These are phyloP conservation scores for Ceratocystis albifundus DNA, from an alignment of 2,329 filamentous ascomycete genomes.

Conservation along the genomic window DNA sequence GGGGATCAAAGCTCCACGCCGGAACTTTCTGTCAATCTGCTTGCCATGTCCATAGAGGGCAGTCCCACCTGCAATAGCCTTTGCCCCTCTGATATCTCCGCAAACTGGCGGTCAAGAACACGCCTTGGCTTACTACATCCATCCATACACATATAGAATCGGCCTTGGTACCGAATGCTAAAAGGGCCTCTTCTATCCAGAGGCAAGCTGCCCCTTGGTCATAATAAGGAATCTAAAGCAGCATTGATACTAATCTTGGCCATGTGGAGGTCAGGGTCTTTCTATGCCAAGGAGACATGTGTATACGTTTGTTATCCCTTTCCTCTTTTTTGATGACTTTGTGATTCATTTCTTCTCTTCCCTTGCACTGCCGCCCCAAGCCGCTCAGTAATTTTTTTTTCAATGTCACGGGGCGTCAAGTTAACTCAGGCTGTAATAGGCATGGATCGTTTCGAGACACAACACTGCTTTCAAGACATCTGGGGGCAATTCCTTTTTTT, in stretches of 20 bases:
- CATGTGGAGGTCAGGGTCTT: not conserved
- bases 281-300: not conserved
- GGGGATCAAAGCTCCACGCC: not conserved
- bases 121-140: not conserved
- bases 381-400: not conserved
- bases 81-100: not conserved
- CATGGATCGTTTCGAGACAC: constrained; percentile 3
- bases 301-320: not conserved
- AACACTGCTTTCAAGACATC: not conserved
- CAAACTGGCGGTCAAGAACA: constrained; percentile 9
- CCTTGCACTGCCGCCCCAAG: not conserved
- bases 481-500: not conserved
- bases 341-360: not conserved
- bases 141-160: not conserved
- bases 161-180: not conserved
- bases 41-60: not conserved
- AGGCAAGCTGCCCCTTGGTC: not conserved
- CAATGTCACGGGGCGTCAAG: not conserved
- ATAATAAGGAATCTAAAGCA: not conserved
- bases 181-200: not conserved
- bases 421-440: not conserved
- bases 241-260: not conserved
- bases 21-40: constrained; percentile 4
- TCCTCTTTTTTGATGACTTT: not conserved
- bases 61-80: not conserved